phyloP scores from a whole-genome alignment of 1,284 basidiomycete species.

The Pascua guehoae region DNA sequence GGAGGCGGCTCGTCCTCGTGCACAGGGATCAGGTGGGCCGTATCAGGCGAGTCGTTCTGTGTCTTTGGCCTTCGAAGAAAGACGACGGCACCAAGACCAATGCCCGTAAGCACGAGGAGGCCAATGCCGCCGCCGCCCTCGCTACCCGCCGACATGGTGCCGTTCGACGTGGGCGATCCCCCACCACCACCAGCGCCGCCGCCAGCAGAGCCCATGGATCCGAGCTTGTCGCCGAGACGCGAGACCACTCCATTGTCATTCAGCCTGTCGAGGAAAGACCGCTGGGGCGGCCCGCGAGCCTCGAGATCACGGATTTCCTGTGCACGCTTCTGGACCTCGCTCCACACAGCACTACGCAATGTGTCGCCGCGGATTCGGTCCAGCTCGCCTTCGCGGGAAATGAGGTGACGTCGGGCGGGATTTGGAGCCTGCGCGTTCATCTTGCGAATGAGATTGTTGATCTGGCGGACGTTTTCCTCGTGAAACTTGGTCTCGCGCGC shows the following conservation, averaged over 20 bases:
- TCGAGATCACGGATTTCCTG: slow-evolving; percentile 6
- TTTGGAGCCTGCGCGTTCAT: slow-evolving; percentile 78
- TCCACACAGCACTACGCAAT: slow-evolving; percentile 36
- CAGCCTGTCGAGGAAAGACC: slow-evolving; percentile 2
- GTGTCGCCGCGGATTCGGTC: slow-evolving; percentile 57
- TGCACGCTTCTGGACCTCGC: slow-evolving; percentile 28
- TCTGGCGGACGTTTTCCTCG: slow-evolving; percentile 62
- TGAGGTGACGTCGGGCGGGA: slow-evolving; percentile 62
- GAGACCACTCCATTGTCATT: background rate
- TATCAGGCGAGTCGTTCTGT: slow-evolving; percentile 17
- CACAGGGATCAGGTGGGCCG: slow-evolving; percentile 19
- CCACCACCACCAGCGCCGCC: slow-evolving; percentile 10
- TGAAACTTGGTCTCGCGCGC: slow-evolving; percentile 67
- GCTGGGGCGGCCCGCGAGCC: background rate
- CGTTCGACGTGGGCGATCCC: slow-evolving; percentile 2
- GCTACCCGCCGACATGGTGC: slow-evolving; percentile 4
- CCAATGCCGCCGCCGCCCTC: slow-evolving; percentile 19
- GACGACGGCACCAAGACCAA: slow-evolving; percentile 25
- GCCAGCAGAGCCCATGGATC: background rate
- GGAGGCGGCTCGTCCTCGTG: slow-evolving; percentile 7
- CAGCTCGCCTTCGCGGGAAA: slow-evolving; percentile 60
- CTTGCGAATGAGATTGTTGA: slow-evolving; percentile 70
- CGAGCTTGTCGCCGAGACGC: background rate
- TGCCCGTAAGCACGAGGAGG: slow-evolving; percentile 24
- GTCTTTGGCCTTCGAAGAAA: slow-evolving; percentile 26